Evolutionary conservation across 139 green algal genomes (phyloP).

Genomic region (Chlorella sp.): DNA sequence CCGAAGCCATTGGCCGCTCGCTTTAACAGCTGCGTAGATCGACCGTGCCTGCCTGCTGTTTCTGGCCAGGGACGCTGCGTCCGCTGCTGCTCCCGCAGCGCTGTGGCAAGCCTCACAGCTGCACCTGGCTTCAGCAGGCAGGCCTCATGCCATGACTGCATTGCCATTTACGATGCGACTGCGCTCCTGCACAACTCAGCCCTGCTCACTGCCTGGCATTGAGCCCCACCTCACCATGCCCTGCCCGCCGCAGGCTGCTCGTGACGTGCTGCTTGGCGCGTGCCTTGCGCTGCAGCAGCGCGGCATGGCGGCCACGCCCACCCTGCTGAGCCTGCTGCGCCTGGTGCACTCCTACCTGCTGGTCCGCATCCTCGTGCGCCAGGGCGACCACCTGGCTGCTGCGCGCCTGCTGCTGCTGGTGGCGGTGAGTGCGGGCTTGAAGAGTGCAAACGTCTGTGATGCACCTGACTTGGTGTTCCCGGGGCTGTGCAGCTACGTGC

Average conservation of each 20-base stretch:
- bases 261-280: constrained; percentile 75
- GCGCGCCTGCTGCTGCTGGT: constrained; percentile 85
- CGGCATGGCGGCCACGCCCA: constrained; percentile 40
- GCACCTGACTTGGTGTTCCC: too few relatives aligned
- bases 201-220: too few relatives aligned
- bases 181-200: too few relatives aligned
- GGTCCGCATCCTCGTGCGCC: constrained; percentile 78
- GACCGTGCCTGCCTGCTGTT: neutral
- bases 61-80: neutral
- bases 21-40: constrained; percentile 24
- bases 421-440: constrained; percentile 9
- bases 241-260: constrained; percentile 53
- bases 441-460: too few relatives aligned
- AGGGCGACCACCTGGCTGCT: constrained; percentile 70
- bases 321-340: constrained; percentile 67
- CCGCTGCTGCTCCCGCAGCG: neutral
- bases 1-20: neutral
- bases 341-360: constrained; percentile 83
- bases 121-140: too few relatives aligned
- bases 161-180: too few relatives aligned
- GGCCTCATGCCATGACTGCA: neutral
- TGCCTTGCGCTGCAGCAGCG: constrained; percentile 64
- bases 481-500: too few relatives aligned
- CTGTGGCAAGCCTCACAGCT: neutral
- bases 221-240: too few relatives aligned